Evolutionary conservation across 345 rosid genomes (phyloP).

Genomic region (Eucalyptus rudis): DNA sequence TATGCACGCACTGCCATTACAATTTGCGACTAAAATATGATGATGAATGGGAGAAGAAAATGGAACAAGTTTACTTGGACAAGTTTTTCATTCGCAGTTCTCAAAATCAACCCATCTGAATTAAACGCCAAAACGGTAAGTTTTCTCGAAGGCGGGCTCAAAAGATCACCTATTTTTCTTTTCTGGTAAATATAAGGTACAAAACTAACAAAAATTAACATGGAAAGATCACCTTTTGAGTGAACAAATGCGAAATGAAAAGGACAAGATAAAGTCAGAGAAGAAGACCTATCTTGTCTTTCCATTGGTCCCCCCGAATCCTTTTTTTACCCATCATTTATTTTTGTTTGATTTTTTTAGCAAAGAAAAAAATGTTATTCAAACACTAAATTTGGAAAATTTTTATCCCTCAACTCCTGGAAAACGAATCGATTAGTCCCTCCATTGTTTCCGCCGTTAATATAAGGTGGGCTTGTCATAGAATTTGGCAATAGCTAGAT

Average conservation of each 20-base stretch:
- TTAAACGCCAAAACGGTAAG: background rate
- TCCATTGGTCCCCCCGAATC: background rate
- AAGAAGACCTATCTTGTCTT: background rate
- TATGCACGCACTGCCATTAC: background rate
- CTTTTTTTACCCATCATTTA: background rate
- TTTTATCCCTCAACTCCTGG: background rate
- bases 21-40: too few relatives aligned
- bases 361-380: background rate
- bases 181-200: too few relatives aligned
- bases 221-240: background rate
- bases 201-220: too few relatives aligned
- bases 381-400: background rate
- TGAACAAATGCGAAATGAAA: background rate
- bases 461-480: background rate
- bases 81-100: background rate
- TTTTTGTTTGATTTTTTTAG: background rate
- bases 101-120: background rate
- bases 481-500: background rate
- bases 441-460: background rate
- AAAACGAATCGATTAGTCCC: background rate
- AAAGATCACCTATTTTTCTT: background rate
- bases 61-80: background rate
- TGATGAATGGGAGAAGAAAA: background rate
- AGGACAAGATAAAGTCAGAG: background rate
- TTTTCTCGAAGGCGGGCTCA: background rate